A percentile compares a stretch with the other conserved stretches of the same genome.
phyloP scores from a whole-genome alignment of 1,284 basidiomycete genomes.

The Apiotrichum brassicae region DNA sequence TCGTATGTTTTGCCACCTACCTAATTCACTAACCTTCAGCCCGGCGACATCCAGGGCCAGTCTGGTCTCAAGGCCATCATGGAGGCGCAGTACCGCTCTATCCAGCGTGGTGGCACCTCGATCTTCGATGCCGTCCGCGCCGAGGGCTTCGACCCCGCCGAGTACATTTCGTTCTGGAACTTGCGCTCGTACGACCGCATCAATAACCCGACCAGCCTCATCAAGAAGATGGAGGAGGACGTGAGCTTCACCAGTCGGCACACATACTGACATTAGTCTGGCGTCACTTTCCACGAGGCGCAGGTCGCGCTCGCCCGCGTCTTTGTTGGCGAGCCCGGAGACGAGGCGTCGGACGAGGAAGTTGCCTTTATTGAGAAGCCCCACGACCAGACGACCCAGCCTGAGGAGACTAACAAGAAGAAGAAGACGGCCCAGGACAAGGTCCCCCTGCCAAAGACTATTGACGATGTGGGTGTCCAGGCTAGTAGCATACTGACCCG shows the following conservation, averaged over 20 bases:
- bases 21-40: conserved; percentile 32
- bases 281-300: conserved; percentile 73
- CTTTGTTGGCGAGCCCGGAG: conserved; percentile 55
- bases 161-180: conserved; percentile 70
- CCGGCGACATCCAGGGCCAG: conserved; percentile 71
- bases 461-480: conserved; percentile 49
- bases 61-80: conserved; percentile 57
- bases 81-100: conserved; percentile 54
- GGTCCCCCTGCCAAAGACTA: conserved; percentile 54
- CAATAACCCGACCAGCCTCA: conserved; percentile 62
- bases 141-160: conserved; percentile 69
- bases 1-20: conserved; percentile 23
- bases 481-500: not conserved
- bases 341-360: conserved; percentile 43
- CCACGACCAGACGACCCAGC: conserved; percentile 55
- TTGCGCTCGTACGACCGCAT: conserved; percentile 84
- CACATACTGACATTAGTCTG: conserved; percentile 49
- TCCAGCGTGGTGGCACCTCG: conserved; percentile 76
- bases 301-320: conserved; percentile 79
- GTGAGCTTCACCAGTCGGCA: conserved; percentile 15
- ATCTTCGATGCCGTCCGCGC: conserved; percentile 76
- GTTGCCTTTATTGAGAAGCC: conserved; percentile 44
- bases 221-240: conserved; percentile 61
- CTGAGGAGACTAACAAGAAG: conserved; percentile 50
- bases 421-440: conserved; percentile 37